Evolutionary conservation across 2,329 filamentous ascomycete species (phyloP), one percentile per base, ranked within the genome.

Genomic region (Trichoderma sp.): DNA sequence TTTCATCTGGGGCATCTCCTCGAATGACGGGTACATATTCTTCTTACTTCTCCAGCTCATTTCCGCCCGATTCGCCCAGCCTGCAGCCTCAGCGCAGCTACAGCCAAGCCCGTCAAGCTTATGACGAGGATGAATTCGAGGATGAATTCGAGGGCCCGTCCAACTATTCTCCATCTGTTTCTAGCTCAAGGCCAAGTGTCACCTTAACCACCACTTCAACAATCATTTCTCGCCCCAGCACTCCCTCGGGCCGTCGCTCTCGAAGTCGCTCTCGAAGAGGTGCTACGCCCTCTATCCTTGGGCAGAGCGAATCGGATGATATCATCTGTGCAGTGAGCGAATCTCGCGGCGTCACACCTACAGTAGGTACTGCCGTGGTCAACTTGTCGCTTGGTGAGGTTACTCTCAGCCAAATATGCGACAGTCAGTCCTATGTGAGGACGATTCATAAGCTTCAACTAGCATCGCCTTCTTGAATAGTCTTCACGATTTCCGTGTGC

Each of bases 311-410:
- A 37, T 77, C 80, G 28, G 90, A 95, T 74, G 88, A 91, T 70
- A 88, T 97, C 66, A 83, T 97, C n/a, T 98, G 95, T 78, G 94
- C 95, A 4, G 81, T 97, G 59, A 92, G 89, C 74, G 94, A 97
- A 77, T 93, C 92, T 54, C 90, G 94, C n/a, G 93, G 93, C 5
- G 87, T 97, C 5, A 90, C 92, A 26, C 93, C 94, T 0, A 91
- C 90, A 0, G 90, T 98, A 2, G 94, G 95, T 0, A 83, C 97
- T 51, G 92, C 93, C 3, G 94, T 97, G 75, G 84, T 97, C 76
- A 96, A 98, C 75, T 84, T 96, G 3, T 90, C 92, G 52, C 94
- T 92, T 2, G 92, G 91, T 49, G 93, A 97, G 79, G 92, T 89
- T 18, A 88, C 94, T 32, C 85, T 98, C 49, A 96, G 93, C 76